A percentile compares a stretch with the other conserved stretches of the same genome.
phyloP scores from a whole-genome alignment of 495 filamentous ascomycete genomes.

The Astrothelium subdiscretum region DNA sequence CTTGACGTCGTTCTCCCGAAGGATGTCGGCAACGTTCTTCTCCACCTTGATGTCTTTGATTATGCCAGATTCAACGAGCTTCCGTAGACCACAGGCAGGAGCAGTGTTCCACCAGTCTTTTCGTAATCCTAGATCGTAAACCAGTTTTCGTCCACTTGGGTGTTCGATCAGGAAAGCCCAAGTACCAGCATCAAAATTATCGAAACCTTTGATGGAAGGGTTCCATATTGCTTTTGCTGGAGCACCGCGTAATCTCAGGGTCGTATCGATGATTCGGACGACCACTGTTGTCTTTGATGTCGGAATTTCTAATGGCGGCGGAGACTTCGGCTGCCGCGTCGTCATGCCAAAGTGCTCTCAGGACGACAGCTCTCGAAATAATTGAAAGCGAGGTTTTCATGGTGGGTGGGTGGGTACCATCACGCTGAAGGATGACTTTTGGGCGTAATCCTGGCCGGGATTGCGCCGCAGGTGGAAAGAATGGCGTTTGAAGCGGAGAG shows the following conservation, averaged over 20 bases:
- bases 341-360: background rate
- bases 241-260: background rate
- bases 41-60: conserved; percentile 5
- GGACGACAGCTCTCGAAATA: background rate
- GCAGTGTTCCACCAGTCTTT: conserved; percentile 11
- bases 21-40: conserved; percentile 10
- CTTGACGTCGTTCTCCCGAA: conserved; percentile 6
- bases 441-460: too few relatives aligned
- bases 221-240: background rate
- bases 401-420: too few relatives aligned
- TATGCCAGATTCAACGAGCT: background rate
- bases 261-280: conserved; percentile 12
- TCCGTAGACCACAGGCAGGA: background rate
- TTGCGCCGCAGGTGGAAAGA: too few relatives aligned
- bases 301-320: conserved; percentile 4
- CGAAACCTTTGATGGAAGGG: conserved; percentile 9
- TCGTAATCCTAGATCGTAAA: conserved; percentile 9
- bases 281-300: conserved; percentile 1
- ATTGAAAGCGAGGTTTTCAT: background rate
- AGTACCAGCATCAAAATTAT: background rate
- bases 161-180: conserved; percentile 10
- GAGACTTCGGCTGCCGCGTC: background rate
- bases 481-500: too few relatives aligned
- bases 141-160: conserved; percentile 5
- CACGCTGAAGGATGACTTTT: too few relatives aligned